Conservation (phyloP, 345 rosid species). For the Rhodomyrtus tomentosa region DNA sequence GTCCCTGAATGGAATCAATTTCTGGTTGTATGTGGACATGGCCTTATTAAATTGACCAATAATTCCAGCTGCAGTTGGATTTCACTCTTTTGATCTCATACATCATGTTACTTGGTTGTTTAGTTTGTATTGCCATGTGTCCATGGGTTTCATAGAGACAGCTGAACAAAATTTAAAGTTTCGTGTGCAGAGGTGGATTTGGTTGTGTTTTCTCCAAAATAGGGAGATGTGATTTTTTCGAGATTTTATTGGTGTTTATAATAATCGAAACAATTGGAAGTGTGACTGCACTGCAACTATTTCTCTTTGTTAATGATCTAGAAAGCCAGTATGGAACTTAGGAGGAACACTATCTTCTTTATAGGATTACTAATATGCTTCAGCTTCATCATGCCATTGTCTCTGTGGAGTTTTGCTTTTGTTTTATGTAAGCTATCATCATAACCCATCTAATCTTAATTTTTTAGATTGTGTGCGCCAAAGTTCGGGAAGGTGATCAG, state of each 20-base stretch:
- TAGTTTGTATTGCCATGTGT: neutral
- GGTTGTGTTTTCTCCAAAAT: neutral
- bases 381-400: neutral
- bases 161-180: neutral
- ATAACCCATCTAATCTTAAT: neutral
- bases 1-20: neutral
- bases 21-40: neutral
- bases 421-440: neutral
- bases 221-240: neutral
- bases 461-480: constrained; percentile 81
- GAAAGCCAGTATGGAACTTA: neutral
- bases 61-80: neutral
- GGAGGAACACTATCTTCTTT: neutral
- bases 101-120: neutral
- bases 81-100: neutral
- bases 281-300: neutral
- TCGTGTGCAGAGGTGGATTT: neutral
- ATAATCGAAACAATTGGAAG: neutral
- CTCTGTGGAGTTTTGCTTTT: neutral
- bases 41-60: neutral
- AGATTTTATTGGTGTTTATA: neutral
- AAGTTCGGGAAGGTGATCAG: constrained; percentile 83
- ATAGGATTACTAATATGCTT: neutral
- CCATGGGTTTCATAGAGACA: neutral
- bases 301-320: neutral